Base-by-base conservation (phyloP, 257 asterid genomes). In the Orobanche coerulescens region DNA sequence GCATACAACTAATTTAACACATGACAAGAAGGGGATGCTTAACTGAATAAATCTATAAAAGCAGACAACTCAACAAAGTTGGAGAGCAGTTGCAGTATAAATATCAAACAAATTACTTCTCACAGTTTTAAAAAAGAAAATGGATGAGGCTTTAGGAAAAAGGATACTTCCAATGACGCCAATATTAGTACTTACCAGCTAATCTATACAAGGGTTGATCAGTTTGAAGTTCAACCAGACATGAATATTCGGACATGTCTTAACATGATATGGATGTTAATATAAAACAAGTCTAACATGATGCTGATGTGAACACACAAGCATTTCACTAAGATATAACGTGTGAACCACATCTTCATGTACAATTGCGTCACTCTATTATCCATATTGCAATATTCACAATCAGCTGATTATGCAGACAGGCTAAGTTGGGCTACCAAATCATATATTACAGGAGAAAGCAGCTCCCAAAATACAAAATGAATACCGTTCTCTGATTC, bases 61-160 rank as follows among this genome's bases (percentile, higher is more conserved):
- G 1, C 5, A 1, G 2, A 49, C 20, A 42, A 46, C 14, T 25
- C 19, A 70, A 42, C 28, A 24, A 65, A 24, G 54, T 15, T 14
- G 44, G 51, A 63, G 39, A 25, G 57, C 64, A 64, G 48, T 33
- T 39, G 30, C 49, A 26, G 63, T 18, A 43, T 47, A 30, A 47
- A 44, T 15, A 25, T 28, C 19, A 48, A 28, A 18, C 26, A 58
- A 10, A 16, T 39, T 44, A 31, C 11, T 6, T n/a, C 10, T 44
- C 20, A 22, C 39, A 59, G 33, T 23, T 20, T 6, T 34, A 64
- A 30, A 28, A 22, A 16, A 13, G 42, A 28, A 22, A 16, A 13
- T 9, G 14, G 9, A 6, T 10, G 37, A 30, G 26, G 49, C 48
- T 60, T 28, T 11, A 37, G 10, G 57, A 10, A 22, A 51, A 61